Evolutionary conservation across 1,139 yeast genomes (phyloP).

Genomic region (Ogataea hybrid): DNA sequence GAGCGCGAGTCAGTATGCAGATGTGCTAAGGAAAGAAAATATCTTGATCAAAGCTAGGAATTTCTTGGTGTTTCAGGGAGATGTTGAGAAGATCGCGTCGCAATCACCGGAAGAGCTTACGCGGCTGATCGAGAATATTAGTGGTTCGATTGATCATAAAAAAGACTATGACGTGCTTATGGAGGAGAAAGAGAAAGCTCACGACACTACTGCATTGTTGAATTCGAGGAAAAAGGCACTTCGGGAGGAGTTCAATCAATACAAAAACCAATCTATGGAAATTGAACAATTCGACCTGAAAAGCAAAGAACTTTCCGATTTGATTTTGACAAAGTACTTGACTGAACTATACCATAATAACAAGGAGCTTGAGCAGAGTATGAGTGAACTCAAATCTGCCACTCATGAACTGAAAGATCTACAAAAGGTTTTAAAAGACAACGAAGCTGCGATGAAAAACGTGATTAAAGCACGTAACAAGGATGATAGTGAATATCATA

Average conservation of each 20-base stretch:
- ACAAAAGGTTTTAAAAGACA: constrained; percentile 32
- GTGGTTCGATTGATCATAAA: constrained; percentile 72
- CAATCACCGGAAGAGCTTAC: constrained; percentile 80
- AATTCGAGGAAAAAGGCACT: constrained; percentile 72
- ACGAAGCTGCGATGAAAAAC: constrained; percentile 23
- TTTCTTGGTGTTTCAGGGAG: constrained; percentile 95
- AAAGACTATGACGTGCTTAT: constrained; percentile 67
- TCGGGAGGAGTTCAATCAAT: constrained; percentile 75
- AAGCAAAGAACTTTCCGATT: constrained; percentile 46
- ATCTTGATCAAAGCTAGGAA: constrained; percentile 87
- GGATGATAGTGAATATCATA: constrained; percentile 37
- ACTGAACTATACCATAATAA: constrained; percentile 72
- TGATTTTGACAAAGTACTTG: constrained; percentile 51
- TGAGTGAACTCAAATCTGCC: constrained; percentile 32
- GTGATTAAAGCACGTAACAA: constrained; percentile 45
- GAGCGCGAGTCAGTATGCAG: constrained; percentile 62
- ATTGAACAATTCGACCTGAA: constrained; percentile 66
- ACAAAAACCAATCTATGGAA: constrained; percentile 72
- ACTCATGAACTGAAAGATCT: constrained; percentile 34
- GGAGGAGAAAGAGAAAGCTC: constrained; percentile 66
- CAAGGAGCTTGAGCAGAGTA: constrained; percentile 38
- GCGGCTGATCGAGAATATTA: constrained; percentile 71
- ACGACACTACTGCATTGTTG: constrained; percentile 61
- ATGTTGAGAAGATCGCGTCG: constrained; percentile 90
- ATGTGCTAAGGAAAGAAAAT: constrained; percentile 71